These are phyloP conservation scores for Schwanniomyces polymorphus DNA, from an alignment of 805 yeast species.

Conservation along the genomic window DNA sequence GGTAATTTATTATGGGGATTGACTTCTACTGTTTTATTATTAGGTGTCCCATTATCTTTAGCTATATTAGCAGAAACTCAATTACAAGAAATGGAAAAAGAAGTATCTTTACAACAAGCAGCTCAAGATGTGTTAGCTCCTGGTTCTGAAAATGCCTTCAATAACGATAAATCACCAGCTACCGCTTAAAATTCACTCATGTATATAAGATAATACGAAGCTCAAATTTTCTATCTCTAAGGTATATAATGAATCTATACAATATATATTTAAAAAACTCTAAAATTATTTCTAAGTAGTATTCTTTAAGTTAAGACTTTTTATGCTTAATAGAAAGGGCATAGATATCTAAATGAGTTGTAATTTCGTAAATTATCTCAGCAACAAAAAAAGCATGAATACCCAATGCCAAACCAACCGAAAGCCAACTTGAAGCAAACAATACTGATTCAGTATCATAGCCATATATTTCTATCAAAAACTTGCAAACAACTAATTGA, in stretches of 20 bases:
- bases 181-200: constrained; percentile 16
- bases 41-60: constrained; percentile 91
- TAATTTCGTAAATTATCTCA: constrained; percentile 78
- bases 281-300: not conserved
- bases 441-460: constrained; percentile 44
- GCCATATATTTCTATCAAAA: constrained; percentile 36
- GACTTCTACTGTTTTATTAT: constrained; percentile 77
- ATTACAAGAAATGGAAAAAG: constrained; percentile 90
- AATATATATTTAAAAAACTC: not conserved
- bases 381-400: constrained; percentile 71
- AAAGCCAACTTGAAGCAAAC: constrained; percentile 58
- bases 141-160: constrained; percentile 52
- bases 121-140: constrained; percentile 74
- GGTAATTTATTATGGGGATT: constrained; percentile 84
- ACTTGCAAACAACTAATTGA: constrained; percentile 40
- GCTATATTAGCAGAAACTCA: constrained; percentile 92
- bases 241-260: constrained; percentile 3
- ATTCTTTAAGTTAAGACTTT: constrained; percentile 35
- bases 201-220: constrained; percentile 7
- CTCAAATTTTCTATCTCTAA: constrained; percentile 3
- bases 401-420: constrained; percentile 66
- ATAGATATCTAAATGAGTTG: constrained; percentile 78
- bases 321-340: constrained; percentile 84
- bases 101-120: constrained; percentile 77
- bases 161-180: constrained; percentile 11